Evolutionary conservation across 306 rosid genomes (phyloP), one percentile per base, ranked within the genome.

Genomic region (Citrullus mucosospermus): DNA sequence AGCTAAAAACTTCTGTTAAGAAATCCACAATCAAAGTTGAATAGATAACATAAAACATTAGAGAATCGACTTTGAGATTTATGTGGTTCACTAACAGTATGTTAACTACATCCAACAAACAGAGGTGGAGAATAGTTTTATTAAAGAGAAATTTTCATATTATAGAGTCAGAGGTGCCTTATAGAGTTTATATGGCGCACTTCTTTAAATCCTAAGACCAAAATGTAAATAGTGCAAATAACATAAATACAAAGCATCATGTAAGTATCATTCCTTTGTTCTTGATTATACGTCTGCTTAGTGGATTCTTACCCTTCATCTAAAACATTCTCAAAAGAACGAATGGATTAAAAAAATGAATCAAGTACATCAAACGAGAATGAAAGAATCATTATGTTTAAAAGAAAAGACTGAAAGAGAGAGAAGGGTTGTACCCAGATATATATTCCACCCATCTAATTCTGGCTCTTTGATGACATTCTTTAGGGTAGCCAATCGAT

Each of bases 401-500:
- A 15, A 28, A 20, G 75, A 60, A 61, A 20, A 63, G 20, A 3
- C 75, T 1, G 57, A 74, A 17, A 55, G 34, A 63, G 80, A 59
- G 41, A 30, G 30, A 22, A 16, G 58, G 44, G 73, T 20, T 22
- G 51, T 89, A 91, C 98, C 97, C n/a, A 88, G 85, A 86, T 88
- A 92, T 82, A 92, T 86, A 59, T 86, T 92, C 98, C 98, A 94
- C 50, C 70, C 85, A 73, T 89, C 92, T 80, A 94, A 81, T 80
- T 92, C 97, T 25, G 94, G 89, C 85, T 94, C 97, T 83, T 90
- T 92, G 75, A 90, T 92, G 22, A 94, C 98, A 79, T 94, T 92
- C 84, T 87, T 92, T 36, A 89, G 85, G 81, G 94, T 90, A 68
- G 94, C 92, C 67, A 92, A 79, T 62, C 94, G 86, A 82, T 94